phyloP scores from a whole-genome alignment of 1,139 yeast species.

The Kluyveromyces marxianus region DNA sequence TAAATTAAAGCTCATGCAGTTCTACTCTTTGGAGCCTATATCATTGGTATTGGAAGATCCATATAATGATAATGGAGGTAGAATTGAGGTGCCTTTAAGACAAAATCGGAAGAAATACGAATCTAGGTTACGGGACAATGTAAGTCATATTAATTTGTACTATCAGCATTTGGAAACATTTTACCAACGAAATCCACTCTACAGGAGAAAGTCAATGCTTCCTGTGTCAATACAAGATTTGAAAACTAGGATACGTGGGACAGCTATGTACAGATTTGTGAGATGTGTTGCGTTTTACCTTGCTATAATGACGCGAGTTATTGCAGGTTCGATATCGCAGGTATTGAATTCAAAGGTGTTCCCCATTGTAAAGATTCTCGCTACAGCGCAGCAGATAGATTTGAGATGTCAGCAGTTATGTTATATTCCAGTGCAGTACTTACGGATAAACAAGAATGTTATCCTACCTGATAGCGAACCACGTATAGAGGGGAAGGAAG shows the following conservation, averaged over 20 bases:
- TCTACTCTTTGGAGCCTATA: conserved; percentile 69
- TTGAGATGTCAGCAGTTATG: conserved; percentile 69
- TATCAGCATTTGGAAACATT: conserved; percentile 18
- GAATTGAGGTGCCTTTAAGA: too few relatives aligned
- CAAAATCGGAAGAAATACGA: neutral
- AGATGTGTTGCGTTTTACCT: conserved; percentile 10
- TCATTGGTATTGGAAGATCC: conserved; percentile 46
- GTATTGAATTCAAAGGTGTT: conserved; percentile 33
- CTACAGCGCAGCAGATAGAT: conserved; percentile 71
- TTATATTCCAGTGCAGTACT: conserved; percentile 74
- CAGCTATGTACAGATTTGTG: neutral
- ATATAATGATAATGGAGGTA: conserved; percentile 17
- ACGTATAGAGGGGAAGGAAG: conserved; percentile 20
- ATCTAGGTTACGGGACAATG: conserved; percentile 11
- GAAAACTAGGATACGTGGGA: neutral
- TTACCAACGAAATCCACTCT: conserved; percentile 15
- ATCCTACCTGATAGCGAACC: conserved; percentile 32
- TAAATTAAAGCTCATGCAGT: conserved; percentile 63
- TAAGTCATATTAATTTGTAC: conserved; percentile 24
- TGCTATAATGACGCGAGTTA: conserved; percentile 23
- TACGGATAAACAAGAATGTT: conserved; percentile 38
- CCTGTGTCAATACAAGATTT: neutral
- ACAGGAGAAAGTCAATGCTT: conserved; percentile 1
- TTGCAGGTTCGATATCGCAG: conserved; percentile 33
- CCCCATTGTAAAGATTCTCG: conserved; percentile 42